Evolutionary conservation across 345 rosid species (phyloP), one percentile per base, ranked within the genome.

Genomic region (Pugionium cornutum): DNA sequence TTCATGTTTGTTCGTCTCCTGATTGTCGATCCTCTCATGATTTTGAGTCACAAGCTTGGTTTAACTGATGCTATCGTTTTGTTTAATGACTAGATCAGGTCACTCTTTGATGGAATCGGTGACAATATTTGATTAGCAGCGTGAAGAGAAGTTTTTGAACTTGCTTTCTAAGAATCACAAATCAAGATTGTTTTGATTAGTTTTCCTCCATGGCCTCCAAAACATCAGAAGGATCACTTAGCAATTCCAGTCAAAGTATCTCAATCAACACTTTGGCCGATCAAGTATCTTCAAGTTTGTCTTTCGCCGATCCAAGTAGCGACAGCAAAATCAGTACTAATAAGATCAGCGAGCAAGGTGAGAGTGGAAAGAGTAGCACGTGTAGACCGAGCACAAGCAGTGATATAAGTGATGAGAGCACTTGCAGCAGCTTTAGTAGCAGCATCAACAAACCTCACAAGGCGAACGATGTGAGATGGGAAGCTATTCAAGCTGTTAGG

Each of bases 401-500:
- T 58, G 92, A 87, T 65, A 75, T 87, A 43, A 87, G 96, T 26
- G 96, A 89, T 51, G 94, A 85, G 73, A 83, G 96, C 57, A 82
- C 81, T n/a, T 83, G 91, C 52, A 83, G 96, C 75, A 89, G 91
- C 87, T 81, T 89, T 31, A 87, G 86, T 74, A 78, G 91, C 62
- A 79, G 90, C 44, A 59, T 84, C 68, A 83, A 80, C 78, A 86
- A 83, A 66, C 96, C 94, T 68, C 91, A 89, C 72, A 85, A 89
- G 76, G 89, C 86, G 28, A 89, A 87, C 9, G 94, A 89, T 78
- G 62, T 77, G 35, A 71, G 83, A 37, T 89, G 94, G 96, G 90
- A 89, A 76, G 94, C 91, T 0, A 87, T 89, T 40, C 86, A 85
- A 72, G 94, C 88, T 62, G 82, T 89, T 55, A 78, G 94, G 53